Evolutionary conservation across 1,284 basidiomycete genomes (phyloP), one percentile per base, ranked within the genome.

Genomic region (Leccinum pallidistipes): DNA sequence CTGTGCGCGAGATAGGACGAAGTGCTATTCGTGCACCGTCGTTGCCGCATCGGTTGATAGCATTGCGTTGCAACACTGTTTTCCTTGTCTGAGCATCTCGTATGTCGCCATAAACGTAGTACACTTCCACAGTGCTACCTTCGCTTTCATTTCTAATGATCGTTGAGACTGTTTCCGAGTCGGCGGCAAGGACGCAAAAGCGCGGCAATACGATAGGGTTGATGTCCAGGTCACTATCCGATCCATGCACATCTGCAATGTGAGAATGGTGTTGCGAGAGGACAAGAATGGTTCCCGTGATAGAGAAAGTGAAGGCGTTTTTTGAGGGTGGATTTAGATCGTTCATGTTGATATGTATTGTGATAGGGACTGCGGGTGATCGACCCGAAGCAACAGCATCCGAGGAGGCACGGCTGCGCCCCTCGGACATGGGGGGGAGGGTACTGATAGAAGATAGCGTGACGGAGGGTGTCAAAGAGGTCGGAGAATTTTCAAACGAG

Each of bases 261-360:
- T 62, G 55, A 67, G 71, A 45, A 56, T 32, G 70, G 43, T 73
- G 65, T 51, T 81, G 81, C 24, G 87, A 80, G 3, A 79, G 80
- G 34, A 92, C 74, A 5, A 91, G 74, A 45, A 92, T 78, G 3
- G 81, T 86, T 4, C 90, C 90, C 3, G 80, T 79, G 45, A 92
- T 83, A 12, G 76, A 82, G 71, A 92, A 89, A 3, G 80, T 82
- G 68, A 92, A 86, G 6, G 78, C 71, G 61, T 84, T 86, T 71
- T 85, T 87, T 32, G 82, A 75, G 3, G 87, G 83, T 2, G 84
- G 82, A n/a, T 85, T 76, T 14, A 92, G 77, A 50, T 91, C 88
- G 68, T 90, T 90, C 79, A 92, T 88, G 68, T 92, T 90, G 59
- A 92, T 68, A 69, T 91, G 90, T 5, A 92, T 74, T 0, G 88